These are phyloP conservation scores for Brassica incana DNA, from an alignment of 345 rosid genomes.

Conservation along the genomic window DNA sequence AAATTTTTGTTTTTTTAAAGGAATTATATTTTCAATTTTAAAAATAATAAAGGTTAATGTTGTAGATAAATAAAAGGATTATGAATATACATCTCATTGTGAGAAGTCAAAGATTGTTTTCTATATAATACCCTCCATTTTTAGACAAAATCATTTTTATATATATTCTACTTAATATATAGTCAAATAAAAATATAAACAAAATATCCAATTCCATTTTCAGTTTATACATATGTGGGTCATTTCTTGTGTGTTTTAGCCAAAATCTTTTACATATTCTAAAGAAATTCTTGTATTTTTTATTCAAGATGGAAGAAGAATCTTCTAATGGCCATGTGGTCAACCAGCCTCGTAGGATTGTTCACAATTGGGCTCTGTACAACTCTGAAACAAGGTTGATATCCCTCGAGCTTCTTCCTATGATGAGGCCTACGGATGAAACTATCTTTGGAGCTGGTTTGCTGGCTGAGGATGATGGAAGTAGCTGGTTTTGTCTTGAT, in stretches of 20 bases:
- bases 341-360: constrained; percentile 62
- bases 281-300: background rate
- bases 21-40: background rate
- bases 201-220: background rate
- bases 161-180: background rate
- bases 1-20: background rate
- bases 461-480: constrained; percentile 68
- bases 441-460: constrained; percentile 75
- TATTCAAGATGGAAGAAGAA: background rate
- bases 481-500: constrained; percentile 52
- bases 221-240: no score
- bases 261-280: background rate
- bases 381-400: constrained; percentile 59
- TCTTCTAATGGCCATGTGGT: constrained; percentile 40
- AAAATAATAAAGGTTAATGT: background rate
- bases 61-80: background rate
- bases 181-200: background rate
- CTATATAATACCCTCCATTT: background rate
- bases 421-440: constrained; percentile 62
- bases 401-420: constrained; percentile 86
- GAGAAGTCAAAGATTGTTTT: background rate
- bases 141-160: background rate
- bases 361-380: constrained; percentile 43
- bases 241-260: background rate
- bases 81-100: background rate